These are phyloP conservation scores for Dictyostelium intermedium DNA, from an alignment of 78 protist species.

Conservation along the genomic window DNA sequence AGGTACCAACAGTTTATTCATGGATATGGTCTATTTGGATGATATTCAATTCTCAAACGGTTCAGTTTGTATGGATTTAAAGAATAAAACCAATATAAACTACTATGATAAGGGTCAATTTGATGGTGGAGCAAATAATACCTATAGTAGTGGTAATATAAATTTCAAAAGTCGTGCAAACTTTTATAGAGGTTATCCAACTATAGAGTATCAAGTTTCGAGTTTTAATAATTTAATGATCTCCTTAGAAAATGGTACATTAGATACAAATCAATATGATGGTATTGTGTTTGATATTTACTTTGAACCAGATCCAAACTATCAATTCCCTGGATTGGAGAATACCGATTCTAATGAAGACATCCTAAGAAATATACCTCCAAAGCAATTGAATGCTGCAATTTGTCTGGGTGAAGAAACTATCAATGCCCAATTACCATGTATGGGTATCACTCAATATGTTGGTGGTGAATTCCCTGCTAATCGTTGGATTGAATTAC, in stretches of 20 bases:
- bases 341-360: slow-evolving; percentile 5
- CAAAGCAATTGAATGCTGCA: slow-evolving; percentile 6
- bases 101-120: slow-evolving; percentile 21
- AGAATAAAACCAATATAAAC: neutral
- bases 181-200: neutral
- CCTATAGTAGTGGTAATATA: neutral
- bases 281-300: neutral
- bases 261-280: neutral
- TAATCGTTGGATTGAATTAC: slow-evolving; percentile 28
- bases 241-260: neutral
- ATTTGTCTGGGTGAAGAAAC: slow-evolving; percentile 15
- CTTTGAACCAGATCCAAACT: slow-evolving; percentile 14
- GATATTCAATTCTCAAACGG: slow-evolving; percentile 11
- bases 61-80: neutral
- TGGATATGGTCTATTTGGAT: slow-evolving; percentile 24
- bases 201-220: neutral
- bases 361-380: neutral
- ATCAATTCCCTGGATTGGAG: neutral
- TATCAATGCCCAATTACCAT: neutral
- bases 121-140: neutral
- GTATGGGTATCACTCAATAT: slow-evolving; percentile 50
- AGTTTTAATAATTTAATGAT: neutral
- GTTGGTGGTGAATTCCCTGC: slow-evolving; percentile 63
- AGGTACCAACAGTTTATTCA: neutral
- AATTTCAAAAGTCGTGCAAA: neutral